These are phyloP conservation scores for Candida namnaoensis DNA, from an alignment of 805 yeast genomes.

Conservation along the genomic window DNA sequence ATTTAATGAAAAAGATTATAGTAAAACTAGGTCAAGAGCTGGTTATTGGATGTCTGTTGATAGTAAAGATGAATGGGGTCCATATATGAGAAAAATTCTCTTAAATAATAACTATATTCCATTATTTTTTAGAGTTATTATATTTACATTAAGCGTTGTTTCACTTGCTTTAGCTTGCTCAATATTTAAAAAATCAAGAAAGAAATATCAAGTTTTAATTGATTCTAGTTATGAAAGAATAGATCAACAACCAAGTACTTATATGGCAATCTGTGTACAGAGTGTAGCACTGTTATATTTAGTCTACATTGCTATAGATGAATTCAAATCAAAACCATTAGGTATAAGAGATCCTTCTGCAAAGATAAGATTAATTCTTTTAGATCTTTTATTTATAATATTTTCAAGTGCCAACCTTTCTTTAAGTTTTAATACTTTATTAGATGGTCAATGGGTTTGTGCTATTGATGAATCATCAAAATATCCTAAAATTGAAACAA, in stretches of 20 bases:
- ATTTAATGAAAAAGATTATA: constrained; percentile 16
- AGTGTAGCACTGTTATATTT: constrained; percentile 70
- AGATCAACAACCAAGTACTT: constrained; percentile 78
- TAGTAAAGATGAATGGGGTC: constrained; percentile 55
- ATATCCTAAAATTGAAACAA: constrained; percentile 31
- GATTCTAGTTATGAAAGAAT: constrained; percentile 21
- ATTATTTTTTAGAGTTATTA: constrained; percentile 55
- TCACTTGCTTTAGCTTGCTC: constrained; percentile 69
- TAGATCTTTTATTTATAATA: constrained; percentile 82
- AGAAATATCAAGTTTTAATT: constrained; percentile 8
- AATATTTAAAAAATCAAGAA: constrained; percentile 35
- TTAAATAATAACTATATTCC: constrained; percentile 79
- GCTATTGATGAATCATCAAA: constrained; percentile 10
- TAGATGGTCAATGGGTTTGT: constrained; percentile 80
- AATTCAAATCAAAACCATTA: constrained; percentile 83
- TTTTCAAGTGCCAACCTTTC: constrained; percentile 85
- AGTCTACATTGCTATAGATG: constrained; percentile 80
- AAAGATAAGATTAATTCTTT: constrained; percentile 70
- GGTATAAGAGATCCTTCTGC: constrained; percentile 83
- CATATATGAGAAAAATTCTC: constrained; percentile 49
- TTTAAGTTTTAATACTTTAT: constrained; percentile 75
- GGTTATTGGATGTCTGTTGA: constrained; percentile 63
- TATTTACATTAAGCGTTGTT: constrained; percentile 47
- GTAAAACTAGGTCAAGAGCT: constrained; percentile 43
- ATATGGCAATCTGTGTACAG: constrained; percentile 87